Conservation (phyloP, 2,329 filamentous ascomycete genomes). For the Massarina eburnea region DNA sequence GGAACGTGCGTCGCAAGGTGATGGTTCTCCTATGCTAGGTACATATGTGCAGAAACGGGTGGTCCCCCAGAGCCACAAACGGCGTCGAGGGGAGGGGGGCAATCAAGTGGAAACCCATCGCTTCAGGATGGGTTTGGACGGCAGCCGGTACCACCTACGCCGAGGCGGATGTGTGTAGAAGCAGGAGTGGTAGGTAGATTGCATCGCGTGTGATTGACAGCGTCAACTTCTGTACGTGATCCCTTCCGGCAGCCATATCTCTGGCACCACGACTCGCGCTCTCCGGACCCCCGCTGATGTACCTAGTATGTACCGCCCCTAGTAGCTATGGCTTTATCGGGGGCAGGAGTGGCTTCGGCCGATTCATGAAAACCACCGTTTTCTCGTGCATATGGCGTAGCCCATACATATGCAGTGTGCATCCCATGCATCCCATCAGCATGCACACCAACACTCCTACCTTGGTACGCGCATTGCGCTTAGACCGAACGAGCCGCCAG, state of each 20-base stretch:
- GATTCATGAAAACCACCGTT: constrained; percentile 3
- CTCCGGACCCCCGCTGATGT: constrained; percentile 2
- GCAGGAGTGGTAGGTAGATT: constrained; percentile 4
- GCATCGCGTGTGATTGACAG: constrained; percentile 10
- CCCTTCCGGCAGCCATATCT: constrained; percentile 16
- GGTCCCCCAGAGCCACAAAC: constrained; percentile 1
- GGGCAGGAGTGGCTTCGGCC: constrained; percentile 27
- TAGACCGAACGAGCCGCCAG: too few species aligned
- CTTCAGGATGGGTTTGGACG: too few species aligned
- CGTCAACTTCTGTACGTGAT: constrained; percentile 1
- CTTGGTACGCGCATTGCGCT: too few species aligned
- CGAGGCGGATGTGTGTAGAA: neutral
- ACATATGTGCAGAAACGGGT: constrained; percentile 13
- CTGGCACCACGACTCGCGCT: constrained; percentile 29
- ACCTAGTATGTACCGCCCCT: constrained; percentile 11
- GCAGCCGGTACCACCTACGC: too few species aligned
- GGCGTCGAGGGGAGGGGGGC: neutral
- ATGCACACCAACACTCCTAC: constrained; percentile 1
- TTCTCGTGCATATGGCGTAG: constrained; percentile 27
- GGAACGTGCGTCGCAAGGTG: constrained; percentile 21
- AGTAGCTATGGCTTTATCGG: constrained; percentile 4
- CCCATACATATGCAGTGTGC: constrained; percentile 29
- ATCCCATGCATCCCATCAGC: constrained; percentile 18
- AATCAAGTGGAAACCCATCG: too few species aligned
- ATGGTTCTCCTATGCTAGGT: constrained; percentile 11